Conservation (phyloP, 2,329 filamentous ascomycete species). For the Fusarium veterinarium region DNA sequence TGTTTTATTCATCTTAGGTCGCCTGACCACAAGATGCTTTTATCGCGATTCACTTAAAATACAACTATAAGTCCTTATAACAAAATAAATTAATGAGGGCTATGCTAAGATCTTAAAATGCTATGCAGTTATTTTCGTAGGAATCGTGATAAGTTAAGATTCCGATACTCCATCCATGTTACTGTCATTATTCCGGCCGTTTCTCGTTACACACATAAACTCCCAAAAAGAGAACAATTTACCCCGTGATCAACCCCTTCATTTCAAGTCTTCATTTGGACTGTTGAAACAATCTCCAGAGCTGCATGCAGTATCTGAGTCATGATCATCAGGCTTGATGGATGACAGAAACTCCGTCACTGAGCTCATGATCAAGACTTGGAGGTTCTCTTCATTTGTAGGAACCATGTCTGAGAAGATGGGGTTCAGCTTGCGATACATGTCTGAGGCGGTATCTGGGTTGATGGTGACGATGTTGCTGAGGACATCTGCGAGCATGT, state of each 20-base stretch:
- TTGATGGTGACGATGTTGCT: not conserved
- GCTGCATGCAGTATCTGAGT: not conserved
- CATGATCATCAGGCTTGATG: not conserved
- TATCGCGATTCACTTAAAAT: too few species aligned
- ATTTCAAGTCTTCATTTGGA: not conserved
- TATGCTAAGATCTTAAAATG: not conserved
- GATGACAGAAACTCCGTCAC: constrained; percentile 1
- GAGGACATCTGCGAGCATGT: constrained; percentile 7
- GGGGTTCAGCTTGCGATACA: not conserved
- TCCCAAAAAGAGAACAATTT: not conserved
- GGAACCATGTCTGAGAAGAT: not conserved
- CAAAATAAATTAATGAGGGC: not conserved
- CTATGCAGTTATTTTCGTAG: not conserved
- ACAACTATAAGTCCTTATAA: not conserved
- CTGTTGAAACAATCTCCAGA: not conserved
- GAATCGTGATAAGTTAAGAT: constrained; percentile 3
- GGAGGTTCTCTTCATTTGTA: not conserved
- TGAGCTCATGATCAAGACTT: not conserved
- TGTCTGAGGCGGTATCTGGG: not conserved
- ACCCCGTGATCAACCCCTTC: not conserved
- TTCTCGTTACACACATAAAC: not conserved
- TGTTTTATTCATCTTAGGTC: too few species aligned
- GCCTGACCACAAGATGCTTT: too few species aligned
- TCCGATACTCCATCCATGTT: not conserved
- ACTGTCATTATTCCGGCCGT: not conserved